Evolutionary conservation across 345 rosid genomes (phyloP).

Genomic region (Lepidium sativum): DNA sequence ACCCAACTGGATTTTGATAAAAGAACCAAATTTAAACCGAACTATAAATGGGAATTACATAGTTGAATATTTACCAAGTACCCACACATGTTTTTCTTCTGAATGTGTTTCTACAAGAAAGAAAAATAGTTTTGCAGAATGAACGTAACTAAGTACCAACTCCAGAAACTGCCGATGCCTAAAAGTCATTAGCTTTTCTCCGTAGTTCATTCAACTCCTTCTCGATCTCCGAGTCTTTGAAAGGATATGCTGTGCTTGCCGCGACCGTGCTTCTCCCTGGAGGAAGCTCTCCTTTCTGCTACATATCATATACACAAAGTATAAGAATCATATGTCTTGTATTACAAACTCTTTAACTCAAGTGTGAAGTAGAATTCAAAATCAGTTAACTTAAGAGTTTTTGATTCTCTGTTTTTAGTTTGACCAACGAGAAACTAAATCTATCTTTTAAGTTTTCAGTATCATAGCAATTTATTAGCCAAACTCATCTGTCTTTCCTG

Average conservation of each 20-base stretch:
- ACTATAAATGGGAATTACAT: neutral
- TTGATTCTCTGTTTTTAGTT: neutral
- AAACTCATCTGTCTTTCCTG: neutral
- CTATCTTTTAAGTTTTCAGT: neutral
- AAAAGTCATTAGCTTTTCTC: conserved; percentile 31
- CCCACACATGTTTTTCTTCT: neutral
- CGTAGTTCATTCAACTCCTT: conserved; percentile 29
- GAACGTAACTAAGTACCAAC: conserved; percentile 1
- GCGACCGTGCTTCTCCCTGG: conserved; percentile 27
- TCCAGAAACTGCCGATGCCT: conserved; percentile 4
- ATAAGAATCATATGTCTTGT: neutral
- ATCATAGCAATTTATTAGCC: neutral
- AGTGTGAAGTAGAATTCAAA: neutral
- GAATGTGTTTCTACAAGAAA: conserved; percentile 11
- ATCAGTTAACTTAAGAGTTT: too few species aligned
- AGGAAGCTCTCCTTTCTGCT: conserved; percentile 37
- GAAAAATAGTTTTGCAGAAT: conserved; percentile 9
- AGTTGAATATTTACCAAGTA: conserved; percentile 21
- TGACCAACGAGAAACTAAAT: neutral
- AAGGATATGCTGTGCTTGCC: conserved; percentile 25
- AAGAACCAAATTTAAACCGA: neutral
- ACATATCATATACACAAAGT: neutral
- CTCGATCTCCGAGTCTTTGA: conserved; percentile 33
- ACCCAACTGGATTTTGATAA: neutral
- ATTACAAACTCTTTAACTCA: neutral